These are phyloP conservation scores for Penicillium aurantiogriseum DNA, from an alignment of 2,329 filamentous ascomycete genomes.

Conservation along the genomic window DNA sequence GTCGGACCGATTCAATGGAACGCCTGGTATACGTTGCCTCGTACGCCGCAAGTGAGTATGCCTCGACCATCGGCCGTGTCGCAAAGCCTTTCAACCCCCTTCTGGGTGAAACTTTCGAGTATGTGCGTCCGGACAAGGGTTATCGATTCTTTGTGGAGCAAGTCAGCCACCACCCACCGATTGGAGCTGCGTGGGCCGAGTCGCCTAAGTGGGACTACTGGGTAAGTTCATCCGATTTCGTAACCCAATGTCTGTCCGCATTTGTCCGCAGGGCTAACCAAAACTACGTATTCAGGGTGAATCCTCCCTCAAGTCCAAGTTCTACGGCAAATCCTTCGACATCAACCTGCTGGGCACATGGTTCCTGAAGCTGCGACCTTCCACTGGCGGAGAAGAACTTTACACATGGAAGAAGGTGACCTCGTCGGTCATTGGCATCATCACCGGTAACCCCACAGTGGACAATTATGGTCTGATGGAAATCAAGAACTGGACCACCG, in stretches of 20 bases:
- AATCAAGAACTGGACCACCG: conserved; percentile 94
- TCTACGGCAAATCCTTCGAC: conserved; percentile 96
- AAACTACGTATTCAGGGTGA: conserved; percentile 63
- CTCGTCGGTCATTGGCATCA: conserved; percentile 95
- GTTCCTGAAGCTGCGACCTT: conserved; percentile 84
- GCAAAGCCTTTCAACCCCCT: conserved; percentile 98
- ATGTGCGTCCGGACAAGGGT: conserved; percentile 90
- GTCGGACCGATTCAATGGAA: conserved; percentile 82
- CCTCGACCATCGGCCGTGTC: conserved; percentile 92
- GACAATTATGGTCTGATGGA: conserved; percentile 98
- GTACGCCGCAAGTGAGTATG: conserved; percentile 94
- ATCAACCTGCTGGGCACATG: conserved; percentile 95
- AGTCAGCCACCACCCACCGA: conserved; percentile 93
- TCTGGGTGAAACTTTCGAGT: conserved; percentile 94
- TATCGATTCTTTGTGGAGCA: conserved; percentile 99
- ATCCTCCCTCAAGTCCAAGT: conserved; percentile 91
- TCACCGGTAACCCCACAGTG: conserved; percentile 92
- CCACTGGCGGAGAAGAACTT: conserved; percentile 73
- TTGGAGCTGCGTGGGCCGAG: conserved; percentile 91
- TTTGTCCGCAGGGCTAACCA: conserved; percentile 13
- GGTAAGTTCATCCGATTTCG: conserved; percentile 38
- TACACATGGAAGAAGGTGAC: conserved; percentile 99
- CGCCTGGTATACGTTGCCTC: conserved; percentile 91
- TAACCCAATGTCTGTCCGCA: background rate
- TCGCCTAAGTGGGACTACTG: conserved; percentile 94